A percentile compares a stretch with the other conserved stretches of the same genome.
phyloP scores from a whole-genome alignment of 768 basidiomycete species.

The Leccinum arenicola region DNA sequence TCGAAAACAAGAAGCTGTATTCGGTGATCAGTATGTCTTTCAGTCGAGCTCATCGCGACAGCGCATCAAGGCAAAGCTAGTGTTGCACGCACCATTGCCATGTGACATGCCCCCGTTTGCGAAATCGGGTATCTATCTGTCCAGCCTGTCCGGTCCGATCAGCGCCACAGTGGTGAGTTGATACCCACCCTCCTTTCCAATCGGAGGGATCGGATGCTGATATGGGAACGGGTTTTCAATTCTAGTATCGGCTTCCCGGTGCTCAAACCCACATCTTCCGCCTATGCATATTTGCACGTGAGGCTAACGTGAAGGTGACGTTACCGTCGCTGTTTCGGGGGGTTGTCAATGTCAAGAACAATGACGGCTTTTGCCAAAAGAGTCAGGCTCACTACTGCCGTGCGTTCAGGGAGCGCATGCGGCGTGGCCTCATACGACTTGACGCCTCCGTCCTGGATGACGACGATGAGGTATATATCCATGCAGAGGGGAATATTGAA shows the following conservation, averaged over 20 bases:
- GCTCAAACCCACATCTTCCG: slow-evolving; percentile 31
- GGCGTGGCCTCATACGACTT: slow-evolving; percentile 21
- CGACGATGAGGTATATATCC: slow-evolving; percentile 31
- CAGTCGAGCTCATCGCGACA: slow-evolving; percentile 21
- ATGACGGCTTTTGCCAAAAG: slow-evolving; percentile 10
- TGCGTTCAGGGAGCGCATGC: slow-evolving; percentile 25
- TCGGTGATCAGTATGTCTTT: slow-evolving; percentile 31
- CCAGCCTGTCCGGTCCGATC: slow-evolving; percentile 27
- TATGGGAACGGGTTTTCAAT: background rate
- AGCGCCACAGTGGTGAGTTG: slow-evolving; percentile 26
- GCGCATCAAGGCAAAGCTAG: slow-evolving; percentile 27
- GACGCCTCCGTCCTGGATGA: slow-evolving; percentile 18
- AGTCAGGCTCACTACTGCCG: slow-evolving; percentile 20
- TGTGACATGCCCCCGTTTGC: slow-evolving; percentile 29
- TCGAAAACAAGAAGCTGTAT: slow-evolving; percentile 28
- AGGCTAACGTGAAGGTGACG: slow-evolving; percentile 27
- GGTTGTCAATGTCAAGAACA: slow-evolving; percentile 22
- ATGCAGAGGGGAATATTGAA: slow-evolving; percentile 25
- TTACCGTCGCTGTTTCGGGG: slow-evolving; percentile 29
- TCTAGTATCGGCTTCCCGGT: slow-evolving; percentile 24
- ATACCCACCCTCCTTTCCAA: background rate
- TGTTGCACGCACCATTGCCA: slow-evolving; percentile 27
- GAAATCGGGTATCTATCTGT: slow-evolving; percentile 33
- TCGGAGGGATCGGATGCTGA: slow-evolving; percentile 3
- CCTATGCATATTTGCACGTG: slow-evolving; percentile 29